phyloP scores from a whole-genome alignment of 768 basidiomycete species.

The Collybia sordida region DNA sequence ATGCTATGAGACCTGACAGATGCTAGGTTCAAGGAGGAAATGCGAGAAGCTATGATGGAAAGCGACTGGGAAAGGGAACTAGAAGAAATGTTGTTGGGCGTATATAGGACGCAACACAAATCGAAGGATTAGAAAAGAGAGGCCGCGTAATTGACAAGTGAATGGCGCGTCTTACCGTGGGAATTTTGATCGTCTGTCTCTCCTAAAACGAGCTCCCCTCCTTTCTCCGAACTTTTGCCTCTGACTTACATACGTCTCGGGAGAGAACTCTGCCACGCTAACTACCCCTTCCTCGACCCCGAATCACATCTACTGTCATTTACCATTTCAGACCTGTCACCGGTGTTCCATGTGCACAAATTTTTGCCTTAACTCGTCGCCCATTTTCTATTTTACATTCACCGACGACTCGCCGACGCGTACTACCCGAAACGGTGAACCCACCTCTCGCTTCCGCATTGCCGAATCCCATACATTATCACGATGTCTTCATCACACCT shows the following conservation, averaged over 20 bases:
- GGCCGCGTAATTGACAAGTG: slow-evolving; percentile 43
- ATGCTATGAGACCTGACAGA: slow-evolving; percentile 18
- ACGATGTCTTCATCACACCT: neutral
- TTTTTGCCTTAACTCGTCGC: slow-evolving; percentile 25
- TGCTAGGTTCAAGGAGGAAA: slow-evolving; percentile 2
- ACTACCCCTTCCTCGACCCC: slow-evolving; percentile 9
- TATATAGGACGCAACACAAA: slow-evolving; percentile 26
- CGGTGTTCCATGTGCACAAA: slow-evolving; percentile 4
- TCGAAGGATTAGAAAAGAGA: slow-evolving; percentile 20
- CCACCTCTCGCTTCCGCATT: slow-evolving; percentile 4
- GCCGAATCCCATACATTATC: slow-evolving; percentile 6
- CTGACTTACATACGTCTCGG: slow-evolving; percentile 15
- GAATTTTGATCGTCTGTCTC: slow-evolving; percentile 23
- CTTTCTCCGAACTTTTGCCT: slow-evolving; percentile 40
- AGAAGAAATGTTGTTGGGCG: slow-evolving; percentile 18
- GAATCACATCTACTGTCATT: neutral
- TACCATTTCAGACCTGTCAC: slow-evolving; percentile 10
- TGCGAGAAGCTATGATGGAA: slow-evolving; percentile 11
- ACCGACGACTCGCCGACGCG: slow-evolving; percentile 34
- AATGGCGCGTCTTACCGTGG: slow-evolving; percentile 40
- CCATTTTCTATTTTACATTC: slow-evolving; percentile 41
- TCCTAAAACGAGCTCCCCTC: slow-evolving; percentile 2
- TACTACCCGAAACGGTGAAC: slow-evolving; percentile 15
- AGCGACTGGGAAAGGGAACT: slow-evolving; percentile 14
- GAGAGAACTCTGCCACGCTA: neutral